A percentile compares a stretch with the other conserved stretches of the same genome.
Conservation (phyloP, 2,329 filamentous ascomycete genomes). For the Colletotrichum sp. region DNA sequence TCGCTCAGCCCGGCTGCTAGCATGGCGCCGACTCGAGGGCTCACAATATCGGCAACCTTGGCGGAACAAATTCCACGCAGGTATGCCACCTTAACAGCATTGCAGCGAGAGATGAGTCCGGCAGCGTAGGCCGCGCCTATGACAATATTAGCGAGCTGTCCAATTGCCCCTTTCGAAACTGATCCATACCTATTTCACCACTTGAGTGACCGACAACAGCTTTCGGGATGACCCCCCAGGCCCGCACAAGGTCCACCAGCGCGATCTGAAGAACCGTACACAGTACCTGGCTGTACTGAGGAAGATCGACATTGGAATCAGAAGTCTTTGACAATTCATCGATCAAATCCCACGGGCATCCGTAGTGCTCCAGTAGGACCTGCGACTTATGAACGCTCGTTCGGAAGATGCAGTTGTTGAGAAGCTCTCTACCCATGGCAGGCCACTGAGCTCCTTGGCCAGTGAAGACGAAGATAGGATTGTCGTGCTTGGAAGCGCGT, state of each 20-base stretch:
- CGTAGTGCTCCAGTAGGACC: neutral
- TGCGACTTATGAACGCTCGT: neutral
- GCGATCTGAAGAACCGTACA: constrained; percentile 54
- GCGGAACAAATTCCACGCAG: constrained; percentile 29
- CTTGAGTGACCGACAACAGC: neutral
- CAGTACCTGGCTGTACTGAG: constrained; percentile 38
- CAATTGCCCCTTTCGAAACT: accelerated
- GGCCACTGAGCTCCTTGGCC: constrained; percentile 43
- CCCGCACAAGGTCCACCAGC: constrained; percentile 45
- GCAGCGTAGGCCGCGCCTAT: constrained; percentile 46
- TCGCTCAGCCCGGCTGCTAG: constrained; percentile 31
- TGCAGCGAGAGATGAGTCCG: constrained; percentile 28
- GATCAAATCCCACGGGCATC: neutral
- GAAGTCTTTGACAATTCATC: neutral
- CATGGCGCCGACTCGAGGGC: constrained; percentile 29
- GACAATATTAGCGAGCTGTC: neutral
- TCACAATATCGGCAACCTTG: neutral
- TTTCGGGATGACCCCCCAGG: constrained; percentile 40
- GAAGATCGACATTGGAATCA: neutral
- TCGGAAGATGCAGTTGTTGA: constrained; percentile 20
- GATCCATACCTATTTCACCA: neutral
- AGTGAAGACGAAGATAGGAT: constrained; percentile 33
- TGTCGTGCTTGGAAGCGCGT: neutral
- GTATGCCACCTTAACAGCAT: constrained; percentile 36
- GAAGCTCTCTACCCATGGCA: constrained; percentile 36